Base-by-base conservation (phyloP, 352 stramenopile genomes). In the Globisporangium paroecandrum region DNA sequence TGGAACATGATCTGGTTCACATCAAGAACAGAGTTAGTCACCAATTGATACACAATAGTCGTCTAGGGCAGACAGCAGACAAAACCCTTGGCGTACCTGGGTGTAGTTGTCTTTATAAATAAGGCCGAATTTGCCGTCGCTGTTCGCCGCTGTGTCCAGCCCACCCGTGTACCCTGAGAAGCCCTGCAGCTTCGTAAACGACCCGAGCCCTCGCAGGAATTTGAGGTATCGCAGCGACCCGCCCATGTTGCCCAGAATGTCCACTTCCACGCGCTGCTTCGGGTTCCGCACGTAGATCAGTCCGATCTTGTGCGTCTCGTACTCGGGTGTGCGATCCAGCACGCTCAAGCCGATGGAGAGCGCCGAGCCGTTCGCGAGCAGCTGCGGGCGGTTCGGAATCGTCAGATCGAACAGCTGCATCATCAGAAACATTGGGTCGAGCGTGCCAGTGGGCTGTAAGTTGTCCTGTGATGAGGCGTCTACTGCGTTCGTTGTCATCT, bases 241-340 rank as follows among this genome's bases (percentile, higher is more conserved):
- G 38, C 88, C 88, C 12, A 77, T 58, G n/a, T 82, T 90, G 15
- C 76, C 72, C 18, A 96, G 66, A n/a, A 96, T 86, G n/a, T 89
- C 82, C 34, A 65, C 58, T 68, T 96, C 89, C 0, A 73, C 70
- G 3, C 76, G 79, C 68, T 89, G 77, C n/a, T 79, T 89, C n/a
- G 63, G 64, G 27, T 78, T 75, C 12, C 77, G 75, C 18, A 94
- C 72, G 61, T 95, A 95, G 13, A 96, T 43, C 25, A 96, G 68
- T 3, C 89, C 89, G 43, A 96, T 89, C 66, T 96, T 96, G 74
- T 96, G 89, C 1, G 89, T 95, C 66, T 96, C 89, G 68, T 87
- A 88, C 67, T 81, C 77, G 7, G 87, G 89, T 22, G 85, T 95
- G 29, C 88, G 84, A 68, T 96, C 89, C 18, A 96, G 64, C 9